These are phyloP conservation scores for Colletotrichum higginsianum DNA, from an alignment of 2,329 filamentous ascomycete genomes.

Conservation along the genomic window DNA sequence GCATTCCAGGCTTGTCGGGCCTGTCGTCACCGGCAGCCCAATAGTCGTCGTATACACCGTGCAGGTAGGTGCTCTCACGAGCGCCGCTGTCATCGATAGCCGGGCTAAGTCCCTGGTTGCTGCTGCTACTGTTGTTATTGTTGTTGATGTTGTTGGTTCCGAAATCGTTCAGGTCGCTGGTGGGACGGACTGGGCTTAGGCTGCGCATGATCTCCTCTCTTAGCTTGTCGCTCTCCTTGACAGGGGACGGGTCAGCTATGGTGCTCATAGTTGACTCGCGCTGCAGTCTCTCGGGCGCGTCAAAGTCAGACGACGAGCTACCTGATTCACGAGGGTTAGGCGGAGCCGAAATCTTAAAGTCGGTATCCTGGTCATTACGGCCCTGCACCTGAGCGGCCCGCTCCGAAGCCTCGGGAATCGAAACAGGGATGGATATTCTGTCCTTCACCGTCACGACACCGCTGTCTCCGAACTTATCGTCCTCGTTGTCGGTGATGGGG, in stretches of 20 bases:
- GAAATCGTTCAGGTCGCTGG: slow-evolving; percentile 36
- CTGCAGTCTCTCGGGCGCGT: slow-evolving; percentile 54
- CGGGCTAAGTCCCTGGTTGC: neutral
- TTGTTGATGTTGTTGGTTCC: neutral
- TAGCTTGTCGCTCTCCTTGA: slow-evolving; percentile 79
- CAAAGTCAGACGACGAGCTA: slow-evolving; percentile 51
- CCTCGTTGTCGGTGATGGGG: slow-evolving; percentile 43
- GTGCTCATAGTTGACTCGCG: slow-evolving; percentile 64
- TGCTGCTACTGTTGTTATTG: slow-evolving; percentile 4
- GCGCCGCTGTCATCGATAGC: slow-evolving; percentile 29
- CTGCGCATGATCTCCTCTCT: slow-evolving; percentile 83
- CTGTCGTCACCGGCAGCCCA: slow-evolving; percentile 68
- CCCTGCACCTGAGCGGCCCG: slow-evolving; percentile 5
- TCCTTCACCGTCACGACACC: slow-evolving; percentile 16
- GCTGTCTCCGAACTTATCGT: slow-evolving; percentile 18
- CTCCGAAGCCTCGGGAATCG: slow-evolving; percentile 16
- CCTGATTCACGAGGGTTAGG: slow-evolving; percentile 42
- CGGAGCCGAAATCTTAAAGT: slow-evolving; percentile 40
- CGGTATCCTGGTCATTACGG: slow-evolving; percentile 9
- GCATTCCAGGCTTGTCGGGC: slow-evolving; percentile 26
- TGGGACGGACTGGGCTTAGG: slow-evolving; percentile 66
- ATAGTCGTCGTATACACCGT: slow-evolving; percentile 78
- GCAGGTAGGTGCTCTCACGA: slow-evolving; percentile 74
- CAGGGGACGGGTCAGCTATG: slow-evolving; percentile 64
- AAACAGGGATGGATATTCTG: slow-evolving; percentile 22